Percentiles rank a stretch among this genome's conserved stretches.
phyloP scores from a whole-genome alignment of 768 basidiomycete genomes.

The Dacryopinax primogenitus region DNA sequence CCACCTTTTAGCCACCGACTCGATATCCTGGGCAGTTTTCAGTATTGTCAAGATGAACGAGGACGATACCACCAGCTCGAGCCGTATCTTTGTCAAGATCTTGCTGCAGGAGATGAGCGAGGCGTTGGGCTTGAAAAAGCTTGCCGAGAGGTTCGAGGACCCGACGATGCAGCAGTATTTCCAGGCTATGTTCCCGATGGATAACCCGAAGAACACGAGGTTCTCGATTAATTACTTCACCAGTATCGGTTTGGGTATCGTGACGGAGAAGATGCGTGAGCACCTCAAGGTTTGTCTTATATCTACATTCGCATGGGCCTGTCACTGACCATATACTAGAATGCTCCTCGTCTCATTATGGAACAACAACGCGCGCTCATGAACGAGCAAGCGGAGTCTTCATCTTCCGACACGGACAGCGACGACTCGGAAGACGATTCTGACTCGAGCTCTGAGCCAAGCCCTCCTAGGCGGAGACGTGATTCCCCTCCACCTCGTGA shows the following conservation, averaged over 20 bases:
- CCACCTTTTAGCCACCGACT: constrained; percentile 72
- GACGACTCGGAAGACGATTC: constrained; percentile 23
- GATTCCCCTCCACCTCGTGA: constrained; percentile 4
- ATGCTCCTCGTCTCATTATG: constrained; percentile 84
- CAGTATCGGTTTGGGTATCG: constrained; percentile 72
- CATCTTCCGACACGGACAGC: constrained; percentile 17
- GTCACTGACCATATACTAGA: constrained; percentile 36
- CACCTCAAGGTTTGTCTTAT: constrained; percentile 62
- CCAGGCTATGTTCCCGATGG: constrained; percentile 83
- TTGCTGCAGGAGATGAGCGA: constrained; percentile 93
- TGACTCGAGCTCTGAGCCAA: constrained; percentile 26
- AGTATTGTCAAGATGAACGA: constrained; percentile 86
- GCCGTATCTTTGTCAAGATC: constrained; percentile 96
- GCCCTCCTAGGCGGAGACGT: constrained; percentile 23
- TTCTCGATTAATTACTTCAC: constrained; percentile 98
- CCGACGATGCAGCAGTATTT: constrained; percentile 63
- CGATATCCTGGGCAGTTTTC: constrained; percentile 78
- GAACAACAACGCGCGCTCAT: constrained; percentile 84
- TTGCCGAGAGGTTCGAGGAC: constrained; percentile 86
- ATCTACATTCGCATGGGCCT: constrained; percentile 3
- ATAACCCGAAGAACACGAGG: constrained; percentile 91
- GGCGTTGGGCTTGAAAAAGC: constrained; percentile 71
- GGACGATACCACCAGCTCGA: constrained; percentile 90
- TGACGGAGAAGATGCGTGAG: constrained; percentile 96
- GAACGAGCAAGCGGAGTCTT: constrained; percentile 47